Percentiles rank a stretch among this genome's conserved stretches.
phyloP scores from a whole-genome alignment of 257 asterid species.

The Penstemon newberryi region DNA sequence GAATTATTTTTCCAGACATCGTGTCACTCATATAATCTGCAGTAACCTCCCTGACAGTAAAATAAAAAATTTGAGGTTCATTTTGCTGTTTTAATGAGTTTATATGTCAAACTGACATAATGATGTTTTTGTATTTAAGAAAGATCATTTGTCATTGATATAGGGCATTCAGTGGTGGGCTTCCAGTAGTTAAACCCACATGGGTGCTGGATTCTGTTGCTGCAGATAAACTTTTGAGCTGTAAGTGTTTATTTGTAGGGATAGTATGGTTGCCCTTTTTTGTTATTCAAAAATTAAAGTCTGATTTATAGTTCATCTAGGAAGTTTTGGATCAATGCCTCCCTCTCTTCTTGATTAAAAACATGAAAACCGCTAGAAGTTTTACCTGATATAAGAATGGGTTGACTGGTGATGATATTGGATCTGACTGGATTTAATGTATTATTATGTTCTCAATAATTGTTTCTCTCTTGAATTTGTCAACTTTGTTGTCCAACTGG shows the following conservation, averaged over 20 bases:
- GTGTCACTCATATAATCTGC: conserved; percentile 91
- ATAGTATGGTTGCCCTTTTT: not conserved
- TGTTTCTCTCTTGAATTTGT: not conserved
- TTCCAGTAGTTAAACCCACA: conserved; percentile 89
- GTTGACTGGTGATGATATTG: not conserved
- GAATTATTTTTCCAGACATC: conserved; percentile 82
- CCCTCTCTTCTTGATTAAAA: not conserved
- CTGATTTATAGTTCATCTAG: conserved; percentile 3
- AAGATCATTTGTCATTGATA: conserved; percentile 21
- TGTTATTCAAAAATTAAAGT: not conserved
- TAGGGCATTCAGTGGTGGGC: conserved; percentile 96
- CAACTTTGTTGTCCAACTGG: conserved; percentile 2
- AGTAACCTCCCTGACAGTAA: conserved; percentile 94
- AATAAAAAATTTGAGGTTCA: conserved; percentile 89
- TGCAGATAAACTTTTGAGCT: conserved; percentile 80
- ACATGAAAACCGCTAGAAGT: not conserved
- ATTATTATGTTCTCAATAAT: not conserved
- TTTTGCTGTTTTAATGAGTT: conserved; percentile 15
- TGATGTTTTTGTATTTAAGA: conserved; percentile 23
- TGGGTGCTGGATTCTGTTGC: conserved; percentile 90
- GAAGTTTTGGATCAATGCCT: conserved; percentile 19
- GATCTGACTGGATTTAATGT: not conserved
- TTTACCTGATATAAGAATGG: not conserved
- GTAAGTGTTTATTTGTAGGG: conserved; percentile 49
- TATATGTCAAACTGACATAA: conserved; percentile 15